phyloP scores from a whole-genome alignment of 106 monocot genomes.

The Acorus calamus region DNA sequence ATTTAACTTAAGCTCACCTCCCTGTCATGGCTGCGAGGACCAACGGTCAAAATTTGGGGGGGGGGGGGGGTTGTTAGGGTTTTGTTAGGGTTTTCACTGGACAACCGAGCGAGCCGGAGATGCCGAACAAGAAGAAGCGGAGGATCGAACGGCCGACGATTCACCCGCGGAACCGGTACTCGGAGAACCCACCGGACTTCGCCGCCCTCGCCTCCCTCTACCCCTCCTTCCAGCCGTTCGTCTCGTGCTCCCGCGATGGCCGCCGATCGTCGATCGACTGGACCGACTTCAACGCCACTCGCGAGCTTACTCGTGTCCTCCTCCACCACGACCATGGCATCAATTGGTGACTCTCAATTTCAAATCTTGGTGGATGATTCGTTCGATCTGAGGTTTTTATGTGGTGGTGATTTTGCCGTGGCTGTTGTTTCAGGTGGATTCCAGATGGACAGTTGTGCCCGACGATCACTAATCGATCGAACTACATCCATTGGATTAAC shows the following conservation, averaged over 20 bases:
- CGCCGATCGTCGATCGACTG: constrained; percentile 70
- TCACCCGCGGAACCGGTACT: constrained; percentile 67
- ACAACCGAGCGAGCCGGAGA: constrained; percentile 1
- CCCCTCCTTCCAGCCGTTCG: constrained; percentile 74
- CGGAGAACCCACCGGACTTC: constrained; percentile 79
- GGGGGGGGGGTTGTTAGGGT: too few relatives aligned
- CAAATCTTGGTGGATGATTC: too few relatives aligned
- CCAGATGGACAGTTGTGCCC: constrained; percentile 95
- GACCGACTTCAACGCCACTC: constrained; percentile 80
- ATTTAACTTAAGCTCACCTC: too few relatives aligned
- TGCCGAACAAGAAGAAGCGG: constrained; percentile 66
- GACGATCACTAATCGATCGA: constrained; percentile 76
- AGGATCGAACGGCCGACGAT: constrained; percentile 38
- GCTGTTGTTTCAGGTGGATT: constrained; percentile 60
- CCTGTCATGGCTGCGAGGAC: too few relatives aligned
- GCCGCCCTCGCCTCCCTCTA: constrained; percentile 74
- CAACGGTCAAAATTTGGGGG: too few relatives aligned
- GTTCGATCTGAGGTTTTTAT: not conserved
- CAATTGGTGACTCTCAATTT: constrained; percentile 38
- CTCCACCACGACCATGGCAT: constrained; percentile 85
- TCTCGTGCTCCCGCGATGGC: constrained; percentile 27
- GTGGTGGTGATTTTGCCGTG: not conserved
- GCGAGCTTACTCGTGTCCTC: constrained; percentile 93
- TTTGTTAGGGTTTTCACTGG: too few relatives aligned
- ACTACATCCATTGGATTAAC: constrained; percentile 91